Base-by-base conservation (phyloP, 805 yeast genomes). In the Candida corydali region DNA sequence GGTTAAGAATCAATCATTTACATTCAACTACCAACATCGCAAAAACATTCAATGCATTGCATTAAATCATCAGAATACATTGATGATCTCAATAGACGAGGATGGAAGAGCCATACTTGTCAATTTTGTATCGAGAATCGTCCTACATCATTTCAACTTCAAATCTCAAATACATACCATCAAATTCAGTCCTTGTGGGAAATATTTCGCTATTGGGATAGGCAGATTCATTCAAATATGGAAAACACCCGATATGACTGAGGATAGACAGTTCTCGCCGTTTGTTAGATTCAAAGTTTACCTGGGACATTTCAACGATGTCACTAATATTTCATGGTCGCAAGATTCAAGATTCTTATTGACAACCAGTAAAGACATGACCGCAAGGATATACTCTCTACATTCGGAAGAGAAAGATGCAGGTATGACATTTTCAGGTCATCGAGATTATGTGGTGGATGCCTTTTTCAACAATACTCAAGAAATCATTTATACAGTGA, bases 261-360 rank as follows among this genome's bases (percentile, higher is more conserved):
- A 86, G 49, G 96, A 87, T 52, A 73, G 95, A 42, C 96, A 88
- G 56, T 93, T 93, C 70, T 93, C 96, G 0, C 98, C 98, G 11
- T 93, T 93, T 61, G 85, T 91, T 26, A 82, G 95, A 44, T 86
- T 86, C 59, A 70, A 95, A 52, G 76, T 85, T 6, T 88, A 88
- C 51, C 87, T 96, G 1, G 98, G 98, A 24, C 98, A 93, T 64
- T 88, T 79, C 55, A 80, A 80, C 34, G 94, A 86, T 49, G 77
- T 93, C 17, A 70, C 76, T 1, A 77, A 88, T 2, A 58, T 93
- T 8, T 71, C 86, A 3, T 93, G 98, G 98, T 86, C 97, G 1
- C 71, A 70, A 19, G 98, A 93, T 59, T 85, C 96, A 4, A 73
- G 96, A 48, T 93, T 88, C 54, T 74, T 93, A 49, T 66, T 93